Base-by-base conservation (phyloP, 768 basidiomycete species). In the Rhizopogon vesiculosus region DNA sequence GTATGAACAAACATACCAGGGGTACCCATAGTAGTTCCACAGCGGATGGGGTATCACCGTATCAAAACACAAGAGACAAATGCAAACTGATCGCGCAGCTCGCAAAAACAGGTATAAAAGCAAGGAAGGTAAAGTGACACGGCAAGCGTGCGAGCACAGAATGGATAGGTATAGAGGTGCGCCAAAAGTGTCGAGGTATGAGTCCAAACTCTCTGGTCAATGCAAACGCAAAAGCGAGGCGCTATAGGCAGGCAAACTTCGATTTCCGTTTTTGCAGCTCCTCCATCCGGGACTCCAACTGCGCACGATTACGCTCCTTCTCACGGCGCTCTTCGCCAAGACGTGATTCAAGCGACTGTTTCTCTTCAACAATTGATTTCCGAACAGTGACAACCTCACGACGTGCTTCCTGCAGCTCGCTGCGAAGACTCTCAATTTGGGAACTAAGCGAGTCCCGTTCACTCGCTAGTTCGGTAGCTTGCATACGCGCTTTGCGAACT, bases 401-500 rank as follows among this genome's bases (percentile, higher is more conserved):
- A 69, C 90, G 87, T 45, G 89, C 81, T 58, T 91, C 88, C 50
- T 80, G 72, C 25, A 95, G 79, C 70, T 95, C 91, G 54, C 70
- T 79, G 45, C 87, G 84, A 29, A 94, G 78, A 33, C 76, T 66
- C 35, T 86, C 84, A 55, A 89, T 72, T 69, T 91, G 86, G 43
- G 69, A 64, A 56, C 74, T 86, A 54, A 91, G 75, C 40, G 79
- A 78, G 69, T 95, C 93, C 44, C 93, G 85, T 70, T 96, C 93
- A 49, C 89, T 81, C 9, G 88, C 89, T 40, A 94, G 74, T 65
- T 96, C 93, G 54, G 89, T 92, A 18, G 92, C 91, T 68, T 95
- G 93, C 85, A 93, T 87, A 39, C 93, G 90, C 6, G 93, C 89
- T 72, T 96, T 96, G 57, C 94, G 90, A 54, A 96, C 91, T 93